Percentiles rank a stretch among this genome's conserved stretches.
Evolutionary conservation across 495 filamentous ascomycete species (phyloP).

Genomic region (Annulohypoxylon nitens): DNA sequence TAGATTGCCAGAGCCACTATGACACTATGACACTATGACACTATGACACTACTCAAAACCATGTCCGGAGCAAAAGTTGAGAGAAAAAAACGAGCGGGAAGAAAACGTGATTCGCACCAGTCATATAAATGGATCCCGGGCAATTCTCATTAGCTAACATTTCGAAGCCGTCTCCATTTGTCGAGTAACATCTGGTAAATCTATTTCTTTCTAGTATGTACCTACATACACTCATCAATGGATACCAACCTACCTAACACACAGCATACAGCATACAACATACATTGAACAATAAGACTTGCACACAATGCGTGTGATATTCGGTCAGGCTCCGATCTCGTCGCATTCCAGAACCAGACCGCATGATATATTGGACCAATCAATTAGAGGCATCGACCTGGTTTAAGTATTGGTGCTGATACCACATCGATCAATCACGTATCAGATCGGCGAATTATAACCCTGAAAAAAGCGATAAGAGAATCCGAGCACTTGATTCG

Average conservation of each 20-base stretch:
- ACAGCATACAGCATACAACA: neutral
- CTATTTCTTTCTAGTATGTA: neutral
- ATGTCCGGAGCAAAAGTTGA: constrained; percentile 15
- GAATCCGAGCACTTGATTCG: constrained; percentile 16
- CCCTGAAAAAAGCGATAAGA: constrained; percentile 42
- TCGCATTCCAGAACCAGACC: constrained; percentile 43
- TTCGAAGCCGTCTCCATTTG: constrained; percentile 33
- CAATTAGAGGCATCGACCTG: constrained; percentile 23
- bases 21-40: neutral
- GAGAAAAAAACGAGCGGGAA: constrained; percentile 18
- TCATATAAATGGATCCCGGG: constrained; percentile 43
- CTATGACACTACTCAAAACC: constrained; percentile 10
- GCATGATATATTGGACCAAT: constrained; percentile 40
- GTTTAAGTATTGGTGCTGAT: constrained; percentile 41
- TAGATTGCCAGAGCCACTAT: constrained; percentile 14
- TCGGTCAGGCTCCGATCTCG: constrained; percentile 50
- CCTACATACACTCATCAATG: neutral
- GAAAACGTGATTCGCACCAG: constrained; percentile 37
- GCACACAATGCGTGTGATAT: constrained; percentile 26
- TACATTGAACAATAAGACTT: constrained; percentile 2
- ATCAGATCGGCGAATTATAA: constrained; percentile 44
- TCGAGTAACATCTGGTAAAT: constrained; percentile 28
- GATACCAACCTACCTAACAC: neutral
- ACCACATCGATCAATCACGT: constrained; percentile 44
- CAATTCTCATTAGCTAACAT: constrained; percentile 45